A percentile compares a stretch with the other conserved stretches of the same genome.
Evolutionary conservation across 768 basidiomycete genomes (phyloP).

Genomic region (Filobasidium wieringae): DNA sequence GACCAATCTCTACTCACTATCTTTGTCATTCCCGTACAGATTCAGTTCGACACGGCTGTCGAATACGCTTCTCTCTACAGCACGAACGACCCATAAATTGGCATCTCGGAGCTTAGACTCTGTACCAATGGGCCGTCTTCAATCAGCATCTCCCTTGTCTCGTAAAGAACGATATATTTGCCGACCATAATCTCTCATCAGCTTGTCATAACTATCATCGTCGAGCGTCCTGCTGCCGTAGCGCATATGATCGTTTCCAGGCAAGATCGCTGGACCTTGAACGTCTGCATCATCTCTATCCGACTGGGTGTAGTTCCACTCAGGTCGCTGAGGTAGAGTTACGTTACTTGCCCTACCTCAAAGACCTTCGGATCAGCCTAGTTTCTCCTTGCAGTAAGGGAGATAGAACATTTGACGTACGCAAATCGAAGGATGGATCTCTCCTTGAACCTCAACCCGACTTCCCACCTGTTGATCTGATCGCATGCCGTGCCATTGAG

Average conservation of each 20-base stretch:
- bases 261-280: neutral
- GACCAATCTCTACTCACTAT: neutral
- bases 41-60: neutral
- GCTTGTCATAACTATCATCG: neutral
- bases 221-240: neutral
- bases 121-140: too few species aligned
- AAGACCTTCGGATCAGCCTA: too few species aligned
- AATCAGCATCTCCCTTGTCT: too few species aligned
- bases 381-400: too few species aligned
- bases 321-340: slow-evolving; percentile 1
- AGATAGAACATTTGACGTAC: slow-evolving; percentile 12
- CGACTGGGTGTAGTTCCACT: neutral
- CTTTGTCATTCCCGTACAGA: neutral
- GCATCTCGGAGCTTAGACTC: slow-evolving; percentile 5
- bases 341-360: neutral
- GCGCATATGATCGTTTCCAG: neutral
- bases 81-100: slow-evolving; percentile 18
- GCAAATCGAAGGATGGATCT: slow-evolving; percentile 20
- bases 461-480: slow-evolving; percentile 19
- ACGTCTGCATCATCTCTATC: neutral
- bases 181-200: neutral
- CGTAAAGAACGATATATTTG: neutral
- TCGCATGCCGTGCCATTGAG: slow-evolving; percentile 17
- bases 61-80: slow-evolving; percentile 18
- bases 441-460: slow-evolving; percentile 23